These are phyloP conservation scores for Ogataea degrootiae DNA, from an alignment of 805 yeast species.

Conservation along the genomic window DNA sequence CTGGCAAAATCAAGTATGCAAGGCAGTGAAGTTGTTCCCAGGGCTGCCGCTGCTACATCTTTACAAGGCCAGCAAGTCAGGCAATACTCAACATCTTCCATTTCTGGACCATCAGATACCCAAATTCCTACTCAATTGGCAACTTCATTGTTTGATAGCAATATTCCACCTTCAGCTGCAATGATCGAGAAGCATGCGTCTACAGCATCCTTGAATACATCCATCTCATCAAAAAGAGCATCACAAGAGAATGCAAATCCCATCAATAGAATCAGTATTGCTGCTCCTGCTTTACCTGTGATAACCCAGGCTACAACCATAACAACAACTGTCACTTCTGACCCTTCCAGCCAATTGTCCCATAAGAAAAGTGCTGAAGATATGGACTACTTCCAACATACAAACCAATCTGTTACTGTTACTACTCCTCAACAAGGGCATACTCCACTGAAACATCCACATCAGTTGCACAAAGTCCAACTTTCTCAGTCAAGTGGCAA, in stretches of 20 bases:
- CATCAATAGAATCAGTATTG: constrained; percentile 24
- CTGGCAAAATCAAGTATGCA: too few species aligned
- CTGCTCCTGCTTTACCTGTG: constrained; percentile 32
- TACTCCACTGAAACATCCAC: constrained; percentile 1
- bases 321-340: constrained; percentile 25
- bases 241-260: constrained; percentile 23
- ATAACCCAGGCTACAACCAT: constrained; percentile 33
- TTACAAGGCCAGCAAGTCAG: too few species aligned
- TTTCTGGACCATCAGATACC: too few species aligned
- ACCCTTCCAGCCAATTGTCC: constrained; percentile 16
- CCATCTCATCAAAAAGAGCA: constrained; percentile 16
- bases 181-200: constrained; percentile 7
- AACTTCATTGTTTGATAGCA: too few species aligned
- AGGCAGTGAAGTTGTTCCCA: too few species aligned
- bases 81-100: too few species aligned
- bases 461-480: constrained; percentile 8
- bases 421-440: constrained; percentile 3
- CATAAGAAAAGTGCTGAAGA: constrained; percentile 10
- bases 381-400: constrained; percentile 9
- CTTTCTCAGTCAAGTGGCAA: neutral
- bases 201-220: constrained; percentile 13
- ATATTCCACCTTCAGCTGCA: constrained; percentile 1
- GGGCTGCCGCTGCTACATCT: too few species aligned
- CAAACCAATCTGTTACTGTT: constrained; percentile 5
- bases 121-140: too few species aligned